phyloP scores from a whole-genome alignment of 306 rosid species.

The Cyclanthera cordifolia region DNA sequence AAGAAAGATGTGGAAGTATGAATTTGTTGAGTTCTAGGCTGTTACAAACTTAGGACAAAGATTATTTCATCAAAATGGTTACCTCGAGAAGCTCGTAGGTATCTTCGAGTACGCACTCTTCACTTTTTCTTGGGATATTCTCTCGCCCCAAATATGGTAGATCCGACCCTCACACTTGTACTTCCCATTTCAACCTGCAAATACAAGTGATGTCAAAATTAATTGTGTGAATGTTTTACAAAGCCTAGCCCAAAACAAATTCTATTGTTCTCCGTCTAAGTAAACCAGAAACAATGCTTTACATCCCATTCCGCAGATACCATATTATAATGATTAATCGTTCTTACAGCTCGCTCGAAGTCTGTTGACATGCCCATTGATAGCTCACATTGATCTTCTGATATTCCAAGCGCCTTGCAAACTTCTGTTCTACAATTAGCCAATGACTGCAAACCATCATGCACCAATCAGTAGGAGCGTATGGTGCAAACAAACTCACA shows the following conservation, averaged over 20 bases:
- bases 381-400: constrained; percentile 69
- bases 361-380: constrained; percentile 98
- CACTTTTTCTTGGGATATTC: constrained; percentile 54
- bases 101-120: neutral
- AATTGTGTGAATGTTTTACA: neutral
- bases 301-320: neutral
- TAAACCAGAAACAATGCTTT: too few relatives aligned
- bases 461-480: constrained; percentile 13
- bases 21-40: neutral
- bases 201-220: constrained; percentile 5
- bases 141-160: constrained; percentile 81
- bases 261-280: too few relatives aligned
- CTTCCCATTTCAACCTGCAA: constrained; percentile 92
- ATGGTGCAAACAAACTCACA: neutral
- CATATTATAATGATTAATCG: neutral
- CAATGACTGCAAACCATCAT: constrained; percentile 34
- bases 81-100: neutral
- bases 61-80: neutral
- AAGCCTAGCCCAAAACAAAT: too few relatives aligned
- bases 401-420: constrained; percentile 57
- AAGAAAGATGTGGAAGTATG: too few relatives aligned
- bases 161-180: constrained; percentile 81
- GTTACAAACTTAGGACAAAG: neutral
- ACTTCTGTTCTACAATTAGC: constrained; percentile 65
- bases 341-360: constrained; percentile 87